These are phyloP conservation scores for Raphanus hybrid DNA, from an alignment of 441 rosid genomes.

Conservation along the genomic window DNA sequence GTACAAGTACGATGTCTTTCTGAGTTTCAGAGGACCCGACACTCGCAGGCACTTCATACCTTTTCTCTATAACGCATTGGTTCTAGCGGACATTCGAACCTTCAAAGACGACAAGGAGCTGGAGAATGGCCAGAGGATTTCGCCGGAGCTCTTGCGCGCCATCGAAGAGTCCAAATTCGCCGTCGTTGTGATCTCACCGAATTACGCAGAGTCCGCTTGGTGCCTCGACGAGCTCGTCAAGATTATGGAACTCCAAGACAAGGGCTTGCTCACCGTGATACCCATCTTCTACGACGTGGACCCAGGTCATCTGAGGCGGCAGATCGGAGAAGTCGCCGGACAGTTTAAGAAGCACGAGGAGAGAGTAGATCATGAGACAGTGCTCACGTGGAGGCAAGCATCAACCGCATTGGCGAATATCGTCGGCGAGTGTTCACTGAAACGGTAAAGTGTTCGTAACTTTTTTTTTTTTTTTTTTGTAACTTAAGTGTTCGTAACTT, in stretches of 20 bases:
- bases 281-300: slow-evolving; percentile 52
- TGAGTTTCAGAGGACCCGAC: slow-evolving; percentile 62
- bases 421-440: slow-evolving; percentile 38
- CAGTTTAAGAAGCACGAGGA: slow-evolving; percentile 35
- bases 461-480: too few species aligned
- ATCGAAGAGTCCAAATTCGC: slow-evolving; percentile 49
- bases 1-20: slow-evolving; percentile 50
- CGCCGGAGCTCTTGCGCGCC: slow-evolving; percentile 41
- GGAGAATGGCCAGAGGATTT: slow-evolving; percentile 47
- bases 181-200: slow-evolving; percentile 43
- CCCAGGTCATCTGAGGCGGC: slow-evolving; percentile 48
- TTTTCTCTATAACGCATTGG: slow-evolving; percentile 42
- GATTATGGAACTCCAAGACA: slow-evolving; percentile 38
- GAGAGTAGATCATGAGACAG: slow-evolving; percentile 34
- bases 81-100: slow-evolving; percentile 23
- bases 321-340: slow-evolving; percentile 34
- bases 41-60: slow-evolving; percentile 45
- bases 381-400: slow-evolving; percentile 49
- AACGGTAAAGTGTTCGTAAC: slow-evolving; percentile 20
- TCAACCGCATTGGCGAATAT: slow-evolving; percentile 45
- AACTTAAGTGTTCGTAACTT: too few species aligned
- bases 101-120: slow-evolving; percentile 37
- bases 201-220: slow-evolving; percentile 50
- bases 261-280: slow-evolving; percentile 27
- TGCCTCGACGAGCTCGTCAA: slow-evolving; percentile 51